Conservation (phyloP, 768 basidiomycete genomes). For the Nidularia pulvinata region DNA sequence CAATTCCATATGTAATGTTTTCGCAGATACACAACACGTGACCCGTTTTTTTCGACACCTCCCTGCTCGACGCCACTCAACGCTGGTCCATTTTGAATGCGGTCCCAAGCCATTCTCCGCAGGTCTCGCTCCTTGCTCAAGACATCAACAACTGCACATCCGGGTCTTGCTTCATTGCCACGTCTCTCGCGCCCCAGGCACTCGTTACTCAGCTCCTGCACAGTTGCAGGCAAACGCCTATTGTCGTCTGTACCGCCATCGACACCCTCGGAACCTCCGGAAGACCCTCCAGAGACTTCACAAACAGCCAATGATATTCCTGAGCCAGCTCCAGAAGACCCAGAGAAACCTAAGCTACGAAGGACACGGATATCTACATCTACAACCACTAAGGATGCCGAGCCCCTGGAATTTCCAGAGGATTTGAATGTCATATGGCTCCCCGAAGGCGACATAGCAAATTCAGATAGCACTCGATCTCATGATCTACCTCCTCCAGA, state of each 20-base stretch:
- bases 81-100: constrained; percentile 21
- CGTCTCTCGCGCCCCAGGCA: constrained; percentile 3
- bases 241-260: constrained; percentile 6
- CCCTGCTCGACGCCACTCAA: not conserved
- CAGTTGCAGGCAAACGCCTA: constrained; percentile 1
- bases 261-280: constrained; percentile 5
- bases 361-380: constrained; percentile 26
- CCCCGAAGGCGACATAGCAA: constrained; percentile 37
- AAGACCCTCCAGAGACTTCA: constrained; percentile 7
- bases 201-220: constrained; percentile 9
- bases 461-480: constrained; percentile 21
- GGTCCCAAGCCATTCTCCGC: constrained; percentile 33
- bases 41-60: not conserved
- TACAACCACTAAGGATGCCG: constrained; percentile 30
- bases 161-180: constrained; percentile 5
- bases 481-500: constrained; percentile 65
- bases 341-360: constrained; percentile 43
- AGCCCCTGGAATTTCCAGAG: constrained; percentile 50
- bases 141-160: constrained; percentile 13
- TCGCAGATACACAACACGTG: not conserved
- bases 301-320: constrained; percentile 12
- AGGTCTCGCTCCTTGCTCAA: constrained; percentile 36
- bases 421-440: constrained; percentile 68
- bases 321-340: constrained; percentile 29
- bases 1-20: not conserved